Conservation (phyloP, 306 rosid species). For the Rubus idaeus region DNA sequence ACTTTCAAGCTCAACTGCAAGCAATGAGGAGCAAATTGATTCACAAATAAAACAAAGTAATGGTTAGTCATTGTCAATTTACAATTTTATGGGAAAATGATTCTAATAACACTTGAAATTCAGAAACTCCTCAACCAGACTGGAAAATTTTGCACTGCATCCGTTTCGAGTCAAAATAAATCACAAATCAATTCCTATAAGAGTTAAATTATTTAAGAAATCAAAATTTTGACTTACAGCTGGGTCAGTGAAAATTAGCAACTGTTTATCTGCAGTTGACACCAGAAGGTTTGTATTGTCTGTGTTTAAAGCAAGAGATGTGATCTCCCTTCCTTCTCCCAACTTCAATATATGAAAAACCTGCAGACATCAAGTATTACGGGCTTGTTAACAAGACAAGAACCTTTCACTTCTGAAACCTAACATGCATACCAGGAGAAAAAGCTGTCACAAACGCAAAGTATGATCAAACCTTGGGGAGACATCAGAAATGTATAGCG, state of each 20-base stretch:
- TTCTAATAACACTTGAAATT: background rate
- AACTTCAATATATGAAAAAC: slow-evolving; percentile 69
- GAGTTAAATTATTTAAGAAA: background rate
- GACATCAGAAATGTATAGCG: background rate
- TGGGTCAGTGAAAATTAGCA: slow-evolving; percentile 90
- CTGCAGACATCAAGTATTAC: slow-evolving; percentile 40
- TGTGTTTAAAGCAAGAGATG: slow-evolving; percentile 79
- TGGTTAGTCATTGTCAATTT: background rate
- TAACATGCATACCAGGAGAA: background rate
- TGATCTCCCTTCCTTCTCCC: slow-evolving; percentile 79
- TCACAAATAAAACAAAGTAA: slow-evolving; percentile 20
- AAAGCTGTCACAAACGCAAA: slow-evolving; percentile 7
- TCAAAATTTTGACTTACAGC: slow-evolving; percentile 59
- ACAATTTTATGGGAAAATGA: background rate
- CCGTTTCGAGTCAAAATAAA: too few species aligned
- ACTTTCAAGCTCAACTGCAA: slow-evolving; percentile 98
- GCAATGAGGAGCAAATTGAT: slow-evolving; percentile 25
- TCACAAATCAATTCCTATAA: background rate
- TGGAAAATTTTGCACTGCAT: too few species aligned
- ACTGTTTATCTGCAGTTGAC: slow-evolving; percentile 77
- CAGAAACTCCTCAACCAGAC: too few species aligned
- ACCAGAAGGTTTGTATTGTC: slow-evolving; percentile 90
- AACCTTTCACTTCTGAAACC: slow-evolving; percentile 12
- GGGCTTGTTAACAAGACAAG: slow-evolving; percentile 17
- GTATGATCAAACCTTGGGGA: background rate